These are phyloP conservation scores for Sextonia rubra DNA, from an alignment of 164 flowering plant species.

Conservation along the genomic window DNA sequence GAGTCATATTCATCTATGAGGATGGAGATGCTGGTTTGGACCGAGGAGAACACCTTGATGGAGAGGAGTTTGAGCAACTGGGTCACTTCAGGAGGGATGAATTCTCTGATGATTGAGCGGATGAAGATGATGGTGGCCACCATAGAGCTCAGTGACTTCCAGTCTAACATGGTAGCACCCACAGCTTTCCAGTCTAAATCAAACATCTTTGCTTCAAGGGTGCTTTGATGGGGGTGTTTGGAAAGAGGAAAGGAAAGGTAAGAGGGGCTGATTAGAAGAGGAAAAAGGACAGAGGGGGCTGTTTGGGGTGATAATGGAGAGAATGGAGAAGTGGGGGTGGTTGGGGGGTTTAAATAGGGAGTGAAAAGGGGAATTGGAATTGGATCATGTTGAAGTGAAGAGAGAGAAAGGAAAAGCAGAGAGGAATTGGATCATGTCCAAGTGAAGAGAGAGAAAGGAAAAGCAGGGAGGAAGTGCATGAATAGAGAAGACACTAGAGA, in stretches of 20 bases:
- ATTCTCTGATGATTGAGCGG: conserved; percentile 19
- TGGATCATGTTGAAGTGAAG: no score
- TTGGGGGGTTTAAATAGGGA: background rate
- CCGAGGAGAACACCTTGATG: conserved; percentile 7
- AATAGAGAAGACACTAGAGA: background rate
- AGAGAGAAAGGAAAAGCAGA: no score
- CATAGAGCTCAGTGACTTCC: conserved; percentile 29
- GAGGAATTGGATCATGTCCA: no score
- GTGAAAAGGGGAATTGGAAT: no score
- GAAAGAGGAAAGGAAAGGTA: background rate
- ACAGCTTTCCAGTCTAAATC: no score
- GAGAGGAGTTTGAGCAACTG: conserved; percentile 13
- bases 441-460: background rate
- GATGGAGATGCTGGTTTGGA: conserved; percentile 16
- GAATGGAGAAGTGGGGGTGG: background rate
- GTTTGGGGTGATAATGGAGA: no score
- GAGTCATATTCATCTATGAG: conserved; percentile 27
- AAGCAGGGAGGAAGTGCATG: background rate
- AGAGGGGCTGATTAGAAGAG: background rate
- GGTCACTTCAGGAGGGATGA: conserved; percentile 24
- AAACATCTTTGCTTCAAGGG: background rate
- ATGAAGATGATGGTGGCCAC: conserved; percentile 27
- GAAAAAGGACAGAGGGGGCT: background rate
- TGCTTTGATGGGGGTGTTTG: background rate
- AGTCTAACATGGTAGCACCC: conserved; percentile 8